Conservation (phyloP, 2,329 filamentous ascomycete species). For the Biscogniauxia sp. region DNA sequence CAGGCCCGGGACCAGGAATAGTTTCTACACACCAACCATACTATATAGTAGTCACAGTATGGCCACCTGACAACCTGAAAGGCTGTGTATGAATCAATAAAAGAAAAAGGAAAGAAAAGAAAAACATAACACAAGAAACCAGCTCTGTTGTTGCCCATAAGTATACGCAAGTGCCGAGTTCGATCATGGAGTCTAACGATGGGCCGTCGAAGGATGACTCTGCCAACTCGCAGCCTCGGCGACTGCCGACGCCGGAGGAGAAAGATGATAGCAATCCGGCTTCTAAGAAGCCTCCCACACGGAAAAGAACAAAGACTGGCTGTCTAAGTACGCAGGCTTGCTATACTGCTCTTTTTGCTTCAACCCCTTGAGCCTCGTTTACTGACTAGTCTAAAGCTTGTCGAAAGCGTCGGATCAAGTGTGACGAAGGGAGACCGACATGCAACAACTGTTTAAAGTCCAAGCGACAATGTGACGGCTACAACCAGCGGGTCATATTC, state of each 20-base stretch:
- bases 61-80: neutral
- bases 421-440: slow-evolving; percentile 81
- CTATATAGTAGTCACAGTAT: neutral
- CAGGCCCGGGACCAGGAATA: neutral
- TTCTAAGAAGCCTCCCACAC: slow-evolving; percentile 47
- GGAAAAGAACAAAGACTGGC: slow-evolving; percentile 85
- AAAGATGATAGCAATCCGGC: slow-evolving; percentile 40
- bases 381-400: slow-evolving; percentile 59
- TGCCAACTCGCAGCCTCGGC: slow-evolving; percentile 29
- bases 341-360: slow-evolving; percentile 1
- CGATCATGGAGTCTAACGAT: slow-evolving; percentile 30
- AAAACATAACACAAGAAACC: too few species aligned
- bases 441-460: slow-evolving; percentile 86
- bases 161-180: neutral
- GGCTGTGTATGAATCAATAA: neutral
- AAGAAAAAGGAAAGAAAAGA: too few species aligned
- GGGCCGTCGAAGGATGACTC: slow-evolving; percentile 21
- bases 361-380: slow-evolving; percentile 10
- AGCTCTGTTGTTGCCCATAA: slow-evolving; percentile 5
- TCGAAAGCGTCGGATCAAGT: slow-evolving; percentile 93
- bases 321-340: slow-evolving; percentile 72
- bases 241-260: slow-evolving; percentile 32
- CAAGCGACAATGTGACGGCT: slow-evolving; percentile 79
- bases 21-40: neutral
- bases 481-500: slow-evolving; percentile 78